Conservation (phyloP, 176 grass and related monocot species). For the Themeda triandra region DNA sequence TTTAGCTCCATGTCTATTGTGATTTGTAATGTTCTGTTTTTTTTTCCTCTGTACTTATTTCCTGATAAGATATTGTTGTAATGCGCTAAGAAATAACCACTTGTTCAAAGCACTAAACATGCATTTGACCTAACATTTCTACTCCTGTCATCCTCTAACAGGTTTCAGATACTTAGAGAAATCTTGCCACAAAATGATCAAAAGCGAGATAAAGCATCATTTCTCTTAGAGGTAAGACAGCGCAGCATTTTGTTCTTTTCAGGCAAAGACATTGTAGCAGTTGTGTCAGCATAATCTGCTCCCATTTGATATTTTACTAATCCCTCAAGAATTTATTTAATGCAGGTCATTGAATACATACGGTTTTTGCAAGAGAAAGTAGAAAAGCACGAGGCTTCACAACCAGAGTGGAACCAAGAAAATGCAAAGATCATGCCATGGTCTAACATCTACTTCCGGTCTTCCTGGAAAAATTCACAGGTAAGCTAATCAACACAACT, state of each 20-base stretch:
- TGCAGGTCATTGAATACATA: slow-evolving; percentile 77
- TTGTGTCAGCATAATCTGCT: neutral
- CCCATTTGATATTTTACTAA: neutral
- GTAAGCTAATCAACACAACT: slow-evolving; percentile 10
- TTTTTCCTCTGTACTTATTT: neutral
- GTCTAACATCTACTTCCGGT: slow-evolving; percentile 80
- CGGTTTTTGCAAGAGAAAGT: slow-evolving; percentile 87
- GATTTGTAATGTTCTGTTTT: neutral
- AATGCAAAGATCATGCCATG: slow-evolving; percentile 74
- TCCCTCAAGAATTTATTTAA: neutral
- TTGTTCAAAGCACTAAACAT: neutral
- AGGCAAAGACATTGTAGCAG: neutral
- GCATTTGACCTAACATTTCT: neutral
- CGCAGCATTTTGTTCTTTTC: too few species aligned
- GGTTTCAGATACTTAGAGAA: slow-evolving; percentile 97
- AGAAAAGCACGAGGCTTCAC: slow-evolving; percentile 57
- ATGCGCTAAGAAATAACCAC: neutral
- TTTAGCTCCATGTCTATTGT: neutral
- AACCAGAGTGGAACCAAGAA: slow-evolving; percentile 70
- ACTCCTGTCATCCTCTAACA: slow-evolving; percentile 19
- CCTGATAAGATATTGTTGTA: neutral
- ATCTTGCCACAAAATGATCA: slow-evolving; percentile 93
- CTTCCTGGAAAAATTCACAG: slow-evolving; percentile 81
- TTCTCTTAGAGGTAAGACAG: slow-evolving; percentile 72
- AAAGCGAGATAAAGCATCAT: slow-evolving; percentile 97